Percentiles rank a stretch among this genome's conserved stretches.
These are phyloP conservation scores for Colletotrichum tanaceti DNA, from an alignment of 2,329 filamentous ascomycete genomes.

Conservation along the genomic window DNA sequence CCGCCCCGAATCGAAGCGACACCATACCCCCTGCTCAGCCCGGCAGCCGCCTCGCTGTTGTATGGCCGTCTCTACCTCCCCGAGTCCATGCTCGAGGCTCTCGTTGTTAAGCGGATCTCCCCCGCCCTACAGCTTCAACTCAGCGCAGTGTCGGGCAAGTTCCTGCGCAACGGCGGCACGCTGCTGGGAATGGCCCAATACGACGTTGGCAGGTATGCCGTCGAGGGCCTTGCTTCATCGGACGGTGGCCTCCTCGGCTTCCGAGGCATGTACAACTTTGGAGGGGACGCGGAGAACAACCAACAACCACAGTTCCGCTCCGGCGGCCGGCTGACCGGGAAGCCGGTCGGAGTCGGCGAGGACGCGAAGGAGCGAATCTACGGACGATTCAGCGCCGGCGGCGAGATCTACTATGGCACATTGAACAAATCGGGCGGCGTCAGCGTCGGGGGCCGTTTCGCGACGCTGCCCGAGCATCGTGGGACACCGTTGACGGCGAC, in stretches of 20 bases:
- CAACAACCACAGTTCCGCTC: slow-evolving; percentile 25
- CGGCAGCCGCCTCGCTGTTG: slow-evolving; percentile 66
- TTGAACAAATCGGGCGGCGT: slow-evolving; percentile 94
- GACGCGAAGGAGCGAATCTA: slow-evolving; percentile 68
- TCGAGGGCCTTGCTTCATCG: slow-evolving; percentile 91
- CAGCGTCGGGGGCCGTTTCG: slow-evolving; percentile 88
- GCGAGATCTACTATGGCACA: slow-evolving; percentile 94
- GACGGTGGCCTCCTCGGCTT: slow-evolving; percentile 91
- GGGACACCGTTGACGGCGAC: slow-evolving; percentile 95
- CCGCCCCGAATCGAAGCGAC: slow-evolving; percentile 44
- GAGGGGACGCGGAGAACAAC: slow-evolving; percentile 68
- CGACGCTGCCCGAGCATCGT: slow-evolving; percentile 81
- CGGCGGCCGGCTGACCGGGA: slow-evolving; percentile 42
- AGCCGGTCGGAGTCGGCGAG: slow-evolving; percentile 48
- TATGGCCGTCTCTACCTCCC: slow-evolving; percentile 87
- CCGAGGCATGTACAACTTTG: slow-evolving; percentile 94
- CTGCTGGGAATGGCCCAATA: slow-evolving; percentile 80
- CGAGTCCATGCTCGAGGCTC: slow-evolving; percentile 84
- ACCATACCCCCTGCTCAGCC: slow-evolving; percentile 22
- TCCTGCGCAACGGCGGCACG: slow-evolving; percentile 80
- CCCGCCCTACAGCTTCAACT: slow-evolving; percentile 83
- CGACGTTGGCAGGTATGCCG: slow-evolving; percentile 86
- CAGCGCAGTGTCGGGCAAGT: slow-evolving; percentile 79
- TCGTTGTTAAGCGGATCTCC: slow-evolving; percentile 82
- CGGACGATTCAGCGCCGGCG: slow-evolving; percentile 89